Conservation (phyloP, 164 flowering plant species). For the Vitis amurensis region DNA sequence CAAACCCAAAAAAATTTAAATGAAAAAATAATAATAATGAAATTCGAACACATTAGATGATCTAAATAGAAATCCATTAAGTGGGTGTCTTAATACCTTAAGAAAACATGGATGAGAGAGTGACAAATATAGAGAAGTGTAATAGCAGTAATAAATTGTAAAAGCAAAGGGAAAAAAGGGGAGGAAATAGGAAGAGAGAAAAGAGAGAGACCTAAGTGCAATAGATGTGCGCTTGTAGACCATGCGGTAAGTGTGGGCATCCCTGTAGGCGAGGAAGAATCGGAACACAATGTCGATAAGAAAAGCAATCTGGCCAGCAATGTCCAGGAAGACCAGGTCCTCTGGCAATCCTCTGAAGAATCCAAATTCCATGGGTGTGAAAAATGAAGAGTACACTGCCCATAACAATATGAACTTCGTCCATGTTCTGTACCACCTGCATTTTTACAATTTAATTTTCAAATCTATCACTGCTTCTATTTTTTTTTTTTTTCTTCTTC, state of each 20-base stretch:
- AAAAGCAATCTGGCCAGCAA: constrained; percentile 77
- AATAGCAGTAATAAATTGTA: background rate
- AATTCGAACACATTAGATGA: no score
- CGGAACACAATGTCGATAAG: constrained; percentile 67
- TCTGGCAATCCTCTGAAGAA: constrained; percentile 89
- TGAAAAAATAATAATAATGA: no score
- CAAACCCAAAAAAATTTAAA: no score
- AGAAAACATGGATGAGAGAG: no score
- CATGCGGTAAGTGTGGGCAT: constrained; percentile 70
- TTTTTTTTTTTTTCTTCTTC: no score
- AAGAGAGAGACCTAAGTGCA: constrained; percentile 55
- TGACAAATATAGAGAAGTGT: no score
- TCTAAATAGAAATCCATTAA: no score
- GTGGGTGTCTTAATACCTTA: no score
- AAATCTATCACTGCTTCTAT: no score
- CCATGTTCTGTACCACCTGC: constrained; percentile 87
- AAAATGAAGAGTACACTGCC: constrained; percentile 91
- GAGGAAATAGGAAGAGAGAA: background rate
- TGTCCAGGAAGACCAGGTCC: constrained; percentile 66
- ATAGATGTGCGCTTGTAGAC: constrained; percentile 58
- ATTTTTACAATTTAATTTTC: background rate
- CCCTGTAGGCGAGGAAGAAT: constrained; percentile 76
- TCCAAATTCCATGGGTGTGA: constrained; percentile 95
- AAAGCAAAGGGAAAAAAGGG: background rate
- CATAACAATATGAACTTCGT: constrained; percentile 67